Base-by-base conservation (phyloP, 2,329 filamentous ascomycete species). In the Magnaporthales sp. region DNA sequence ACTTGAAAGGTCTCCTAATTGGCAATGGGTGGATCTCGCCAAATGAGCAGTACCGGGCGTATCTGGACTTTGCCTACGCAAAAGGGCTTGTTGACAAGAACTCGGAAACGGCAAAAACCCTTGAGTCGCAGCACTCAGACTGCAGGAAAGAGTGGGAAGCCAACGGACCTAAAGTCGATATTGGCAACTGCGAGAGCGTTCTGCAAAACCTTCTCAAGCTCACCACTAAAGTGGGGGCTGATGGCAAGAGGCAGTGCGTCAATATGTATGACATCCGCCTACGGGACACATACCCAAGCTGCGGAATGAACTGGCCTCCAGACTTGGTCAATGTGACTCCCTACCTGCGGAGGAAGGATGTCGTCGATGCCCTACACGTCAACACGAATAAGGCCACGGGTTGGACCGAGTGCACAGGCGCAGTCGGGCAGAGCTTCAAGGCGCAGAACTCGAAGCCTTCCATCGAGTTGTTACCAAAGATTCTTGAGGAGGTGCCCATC, bases 211-310 rank as follows among this genome's bases (percentile, higher is more conserved):
- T 98, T 64, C 84, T 98, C 4, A 79, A 83, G 31, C 76, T 88
- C 63, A 93, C 91, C 2, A 79, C 82, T 67, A 82, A 85, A 65
- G 80, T 74, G 11, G 64, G 26, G 22, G 24, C 30, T 22, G 64
- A 66, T 30, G 78, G 74, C 66, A 67, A 80, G 46, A 80, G 80
- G 15, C 80, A 82, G 24, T 99, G 96, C 77, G 77, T 89, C 75
- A 99, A 99, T 80, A 97, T 98, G 92, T 99, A 99, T 77, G 95
- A 99, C 76, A 85, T 98, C 66, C 91, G 94, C 62, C 84, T 97
- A 62, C 88, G 83, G 70, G 95, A 99, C 77, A 80, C 80, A 7
- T 92, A 86, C 76, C 90, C 91, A 4, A 90, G 89, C 69, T 99
- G 95, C 76, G 95, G 95, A 71, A 97, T 97, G 93, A 94, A 93